Evolutionary conservation across 768 basidiomycete genomes (phyloP).

Genomic region (Glaciozyma antarctica): DNA sequence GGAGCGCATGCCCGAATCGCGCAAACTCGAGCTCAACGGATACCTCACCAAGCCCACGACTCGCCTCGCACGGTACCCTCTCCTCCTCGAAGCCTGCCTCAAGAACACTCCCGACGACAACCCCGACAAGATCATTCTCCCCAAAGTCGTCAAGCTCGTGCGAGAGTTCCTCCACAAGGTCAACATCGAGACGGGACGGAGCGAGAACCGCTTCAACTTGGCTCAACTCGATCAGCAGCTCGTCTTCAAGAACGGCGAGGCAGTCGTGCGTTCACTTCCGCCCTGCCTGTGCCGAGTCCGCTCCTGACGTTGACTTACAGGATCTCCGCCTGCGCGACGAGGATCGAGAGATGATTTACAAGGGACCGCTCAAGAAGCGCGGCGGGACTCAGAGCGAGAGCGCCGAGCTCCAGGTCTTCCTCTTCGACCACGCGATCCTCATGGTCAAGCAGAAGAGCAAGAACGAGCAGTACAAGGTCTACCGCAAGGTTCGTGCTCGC

Average conservation of each 20-base stretch:
- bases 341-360: conserved; percentile 80
- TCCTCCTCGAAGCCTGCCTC: conserved; percentile 78
- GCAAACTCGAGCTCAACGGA: conserved; percentile 93
- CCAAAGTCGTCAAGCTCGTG: conserved; percentile 65
- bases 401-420: conserved; percentile 82
- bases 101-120: conserved; percentile 88
- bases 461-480: conserved; percentile 84
- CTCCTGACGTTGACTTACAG: conserved; percentile 42
- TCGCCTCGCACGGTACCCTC: conserved; percentile 88
- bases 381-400: conserved; percentile 61
- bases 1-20: conserved; percentile 85
- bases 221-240: conserved; percentile 87
- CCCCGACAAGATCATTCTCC: conserved; percentile 67
- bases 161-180: conserved; percentile 77
- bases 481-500: conserved; percentile 64
- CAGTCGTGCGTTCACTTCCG: conserved; percentile 55
- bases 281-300: background rate
- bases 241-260: conserved; percentile 76
- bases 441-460: conserved; percentile 90
- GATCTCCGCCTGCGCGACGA: conserved; percentile 79
- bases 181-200: conserved; percentile 85
- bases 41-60: conserved; percentile 98
- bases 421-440: conserved; percentile 92
- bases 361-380: conserved; percentile 78
- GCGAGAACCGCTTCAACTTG: conserved; percentile 92